phyloP scores from a whole-genome alignment of 2,329 filamentous ascomycete genomes.

The Exophiala spinifera region DNA sequence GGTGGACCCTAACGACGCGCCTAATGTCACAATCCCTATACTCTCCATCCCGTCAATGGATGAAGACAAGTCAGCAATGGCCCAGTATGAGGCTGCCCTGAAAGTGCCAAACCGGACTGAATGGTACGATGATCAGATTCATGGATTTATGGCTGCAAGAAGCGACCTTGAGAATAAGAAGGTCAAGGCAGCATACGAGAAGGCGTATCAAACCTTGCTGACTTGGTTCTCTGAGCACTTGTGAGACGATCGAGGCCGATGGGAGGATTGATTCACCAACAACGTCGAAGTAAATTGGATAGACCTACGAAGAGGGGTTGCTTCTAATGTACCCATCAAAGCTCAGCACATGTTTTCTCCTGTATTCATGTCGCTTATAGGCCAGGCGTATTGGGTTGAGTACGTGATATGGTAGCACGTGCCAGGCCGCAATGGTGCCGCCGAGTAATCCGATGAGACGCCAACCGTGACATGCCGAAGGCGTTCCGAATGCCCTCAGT shows the following conservation, averaged over 20 bases:
- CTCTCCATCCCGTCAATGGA: conserved; percentile 57
- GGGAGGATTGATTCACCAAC: no score
- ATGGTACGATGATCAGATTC: conserved; percentile 43
- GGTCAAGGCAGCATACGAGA: conserved; percentile 44
- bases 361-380: no score
- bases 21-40: conserved; percentile 55
- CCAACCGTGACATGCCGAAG: no score
- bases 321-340: no score
- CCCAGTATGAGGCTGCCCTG: conserved; percentile 40
- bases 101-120: conserved; percentile 42
- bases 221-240: conserved; percentile 43
- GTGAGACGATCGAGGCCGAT: conserved; percentile 16
- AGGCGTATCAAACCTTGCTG: conserved; percentile 41
- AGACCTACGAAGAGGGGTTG: no score
- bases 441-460: no score
- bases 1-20: conserved; percentile 58
- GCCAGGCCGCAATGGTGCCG: no score
- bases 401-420: no score
- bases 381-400: no score
- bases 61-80: conserved; percentile 51
- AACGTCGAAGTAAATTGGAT: no score
- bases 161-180: conserved; percentile 40
- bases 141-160: conserved; percentile 48
- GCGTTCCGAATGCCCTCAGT: no score
- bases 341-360: no score